A percentile compares a stretch with the other conserved stretches of the same genome.
phyloP scores from a whole-genome alignment of 768 basidiomycete species.

The Hygrophorus russula region DNA sequence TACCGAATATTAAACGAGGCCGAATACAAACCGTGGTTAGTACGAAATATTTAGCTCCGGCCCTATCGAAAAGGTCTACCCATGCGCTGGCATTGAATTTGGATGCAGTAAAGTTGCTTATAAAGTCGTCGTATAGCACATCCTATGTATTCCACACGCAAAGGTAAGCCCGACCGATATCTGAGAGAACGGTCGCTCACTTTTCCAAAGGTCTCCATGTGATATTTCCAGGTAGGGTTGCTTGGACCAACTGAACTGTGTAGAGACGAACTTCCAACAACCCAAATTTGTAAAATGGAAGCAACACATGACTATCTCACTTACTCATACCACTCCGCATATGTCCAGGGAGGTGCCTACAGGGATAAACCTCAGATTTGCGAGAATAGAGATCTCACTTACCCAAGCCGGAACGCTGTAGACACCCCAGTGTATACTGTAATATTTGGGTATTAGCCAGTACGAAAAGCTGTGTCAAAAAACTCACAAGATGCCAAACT shows the following conservation, averaged over 20 bases:
- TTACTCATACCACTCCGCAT: slow-evolving; percentile 50
- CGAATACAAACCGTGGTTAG: slow-evolving; percentile 31
- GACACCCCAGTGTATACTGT: slow-evolving; percentile 39
- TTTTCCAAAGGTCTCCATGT: slow-evolving; percentile 36
- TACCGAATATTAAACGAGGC: neutral
- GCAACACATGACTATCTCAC: slow-evolving; percentile 10
- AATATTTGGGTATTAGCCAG: slow-evolving; percentile 3
- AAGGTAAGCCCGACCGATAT: neutral
- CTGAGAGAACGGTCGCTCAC: slow-evolving; percentile 7
- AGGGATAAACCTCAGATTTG: neutral
- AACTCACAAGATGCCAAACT: slow-evolving; percentile 46
- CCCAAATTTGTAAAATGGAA: slow-evolving; percentile 6
- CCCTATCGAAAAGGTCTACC: slow-evolving; percentile 41
- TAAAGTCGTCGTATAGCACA: slow-evolving; percentile 48
- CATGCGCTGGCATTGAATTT: slow-evolving; percentile 45
- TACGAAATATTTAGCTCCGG: slow-evolving; percentile 55
- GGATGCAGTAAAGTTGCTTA: slow-evolving; percentile 37
- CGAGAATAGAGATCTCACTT: neutral
- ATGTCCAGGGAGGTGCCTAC: slow-evolving; percentile 27
- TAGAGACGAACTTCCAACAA: too few relatives aligned
- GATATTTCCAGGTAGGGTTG: slow-evolving; percentile 36
- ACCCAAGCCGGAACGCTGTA: slow-evolving; percentile 38
- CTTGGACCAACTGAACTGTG: slow-evolving; percentile 19
- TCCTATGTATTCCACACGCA: slow-evolving; percentile 18
- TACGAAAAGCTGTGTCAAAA: neutral